These are phyloP conservation scores for Colletotrichum abscissum DNA, from an alignment of 2,329 filamentous ascomycete species.

Conservation along the genomic window DNA sequence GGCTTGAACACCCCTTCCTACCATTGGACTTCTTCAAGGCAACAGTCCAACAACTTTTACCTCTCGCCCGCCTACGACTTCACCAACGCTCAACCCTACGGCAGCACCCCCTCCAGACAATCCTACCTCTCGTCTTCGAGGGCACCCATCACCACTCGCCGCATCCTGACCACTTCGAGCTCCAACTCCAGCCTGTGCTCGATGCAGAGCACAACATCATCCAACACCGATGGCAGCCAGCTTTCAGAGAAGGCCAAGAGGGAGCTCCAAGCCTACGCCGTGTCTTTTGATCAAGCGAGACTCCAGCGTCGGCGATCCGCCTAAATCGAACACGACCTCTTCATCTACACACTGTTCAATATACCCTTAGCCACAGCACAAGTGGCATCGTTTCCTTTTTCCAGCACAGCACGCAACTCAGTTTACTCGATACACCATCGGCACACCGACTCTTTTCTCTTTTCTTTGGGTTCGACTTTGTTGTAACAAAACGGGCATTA, in stretches of 20 bases:
- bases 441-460: constrained; percentile 37
- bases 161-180: constrained; percentile 73
- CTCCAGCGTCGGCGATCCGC: constrained; percentile 68
- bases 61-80: constrained; percentile 83
- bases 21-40: constrained; percentile 56
- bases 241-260: constrained; percentile 82
- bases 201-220: constrained; percentile 71
- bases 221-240: constrained; percentile 61
- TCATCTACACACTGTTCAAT: constrained; percentile 38
- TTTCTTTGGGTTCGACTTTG: constrained; percentile 37
- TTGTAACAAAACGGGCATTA: constrained; percentile 61
- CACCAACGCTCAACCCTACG: constrained; percentile 69
- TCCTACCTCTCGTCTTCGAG: constrained; percentile 51
- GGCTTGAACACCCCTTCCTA: constrained; percentile 62
- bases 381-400: constrained; percentile 32
- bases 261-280: constrained; percentile 87
- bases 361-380: constrained; percentile 37
- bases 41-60: constrained; percentile 65
- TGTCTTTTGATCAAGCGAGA: constrained; percentile 87
- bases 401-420: constrained; percentile 45
- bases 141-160: constrained; percentile 41
- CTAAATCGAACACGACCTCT: constrained; percentile 46
- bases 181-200: constrained; percentile 89
- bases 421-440: constrained; percentile 39
- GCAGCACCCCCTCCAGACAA: constrained; percentile 57